A percentile compares a stretch with the other conserved stretches of the same genome.
phyloP scores from a whole-genome alignment of 208 protist genomes.

The Wallacemonas sp. region DNA sequence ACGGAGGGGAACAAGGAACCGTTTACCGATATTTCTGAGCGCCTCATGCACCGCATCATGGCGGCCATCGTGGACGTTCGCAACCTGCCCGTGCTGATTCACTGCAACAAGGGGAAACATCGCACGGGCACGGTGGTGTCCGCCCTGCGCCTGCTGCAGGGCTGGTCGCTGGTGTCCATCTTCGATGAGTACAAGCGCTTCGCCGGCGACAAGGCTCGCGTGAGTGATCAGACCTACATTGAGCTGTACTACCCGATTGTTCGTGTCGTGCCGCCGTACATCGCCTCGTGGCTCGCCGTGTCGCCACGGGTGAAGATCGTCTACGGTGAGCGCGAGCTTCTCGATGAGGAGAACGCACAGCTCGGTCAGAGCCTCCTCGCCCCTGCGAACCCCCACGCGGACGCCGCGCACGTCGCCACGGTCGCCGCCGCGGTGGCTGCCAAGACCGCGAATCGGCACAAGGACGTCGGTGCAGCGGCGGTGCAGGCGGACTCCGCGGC shows the following conservation, averaged over 20 bases:
- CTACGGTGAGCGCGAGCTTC: conserved; percentile 49
- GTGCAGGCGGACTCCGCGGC: background rate
- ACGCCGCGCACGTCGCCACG: conserved; percentile 4
- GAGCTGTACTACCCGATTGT: conserved; percentile 95
- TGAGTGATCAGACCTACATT: conserved; percentile 97
- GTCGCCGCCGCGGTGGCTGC: background rate
- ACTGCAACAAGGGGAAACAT: conserved; percentile 98
- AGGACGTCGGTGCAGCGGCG: background rate
- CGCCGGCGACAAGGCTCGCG: conserved; percentile 92
- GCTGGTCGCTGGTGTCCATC: conserved; percentile 95
- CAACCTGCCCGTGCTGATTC: conserved; percentile 96
- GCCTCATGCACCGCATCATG: conserved; percentile 88
- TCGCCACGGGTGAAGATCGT: conserved; percentile 48
- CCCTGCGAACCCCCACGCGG: conserved; percentile 27
- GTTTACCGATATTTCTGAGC: conserved; percentile 96
- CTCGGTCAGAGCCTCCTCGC: conserved; percentile 61
- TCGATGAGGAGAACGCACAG: conserved; percentile 58
- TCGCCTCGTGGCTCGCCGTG: conserved; percentile 63
- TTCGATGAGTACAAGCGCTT: conserved; percentile 96
- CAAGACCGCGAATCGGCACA: background rate
- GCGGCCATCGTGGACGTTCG: conserved; percentile 82
- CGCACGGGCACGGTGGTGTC: conserved; percentile 95
- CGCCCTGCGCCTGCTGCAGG: conserved; percentile 91
- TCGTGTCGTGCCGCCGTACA: conserved; percentile 48
- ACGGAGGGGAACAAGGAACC: conserved; percentile 97